A percentile compares a stretch with the other conserved stretches of the same genome.
These are phyloP conservation scores for Chenopodium suecicum DNA, from an alignment of 148 eudicot species.

Conservation along the genomic window DNA sequence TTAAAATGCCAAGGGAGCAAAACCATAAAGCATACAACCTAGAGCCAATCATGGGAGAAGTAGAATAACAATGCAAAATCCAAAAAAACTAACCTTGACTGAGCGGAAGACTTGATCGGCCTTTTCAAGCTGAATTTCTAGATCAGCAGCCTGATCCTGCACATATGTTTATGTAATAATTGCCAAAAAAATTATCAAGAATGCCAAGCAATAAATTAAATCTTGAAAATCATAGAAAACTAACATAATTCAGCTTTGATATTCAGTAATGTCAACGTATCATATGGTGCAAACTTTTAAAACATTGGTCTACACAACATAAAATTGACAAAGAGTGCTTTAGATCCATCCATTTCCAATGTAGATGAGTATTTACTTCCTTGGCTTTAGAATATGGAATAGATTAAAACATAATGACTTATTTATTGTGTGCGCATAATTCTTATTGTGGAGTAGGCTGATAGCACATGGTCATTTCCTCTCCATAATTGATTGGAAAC, in stretches of 20 bases:
- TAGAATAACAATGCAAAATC: background rate
- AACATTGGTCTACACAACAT: too few relatives aligned
- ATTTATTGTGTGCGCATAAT: background rate
- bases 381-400: background rate
- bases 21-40: background rate
- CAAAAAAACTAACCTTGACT: slow-evolving; percentile 52
- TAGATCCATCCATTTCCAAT: too few relatives aligned
- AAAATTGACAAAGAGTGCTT: too few relatives aligned
- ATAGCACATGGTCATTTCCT: background rate
- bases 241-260: background rate
- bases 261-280: background rate
- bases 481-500: background rate
- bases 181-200: background rate
- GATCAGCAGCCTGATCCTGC: slow-evolving; percentile 64
- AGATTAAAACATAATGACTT: background rate
- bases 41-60: background rate
- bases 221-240: background rate
- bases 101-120: slow-evolving; percentile 72
- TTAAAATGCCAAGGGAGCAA: background rate
- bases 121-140: slow-evolving; percentile 56
- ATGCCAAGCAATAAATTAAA: background rate
- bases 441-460: background rate
- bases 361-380: background rate
- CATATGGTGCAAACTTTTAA: too few relatives aligned
- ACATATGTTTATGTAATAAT: slow-evolving; percentile 7